Percentiles rank a stretch among this genome's conserved stretches.
These are phyloP conservation scores for Eleusine indica DNA, from an alignment of 176 grass and related monocot species.

Conservation along the genomic window DNA sequence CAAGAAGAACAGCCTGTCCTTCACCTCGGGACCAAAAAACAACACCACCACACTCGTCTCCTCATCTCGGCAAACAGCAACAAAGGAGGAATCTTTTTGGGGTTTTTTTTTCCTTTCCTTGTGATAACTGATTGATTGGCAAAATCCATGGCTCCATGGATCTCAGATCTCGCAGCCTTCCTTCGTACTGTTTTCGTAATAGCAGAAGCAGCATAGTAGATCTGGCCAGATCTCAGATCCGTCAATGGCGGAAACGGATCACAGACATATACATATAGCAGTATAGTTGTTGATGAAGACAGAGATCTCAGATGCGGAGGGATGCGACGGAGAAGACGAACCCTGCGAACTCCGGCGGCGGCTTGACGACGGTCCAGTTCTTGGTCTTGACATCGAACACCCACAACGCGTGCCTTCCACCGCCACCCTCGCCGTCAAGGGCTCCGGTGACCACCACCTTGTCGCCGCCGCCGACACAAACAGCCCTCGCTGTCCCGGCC, in stretches of 20 bases:
- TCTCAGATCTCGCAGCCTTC: neutral
- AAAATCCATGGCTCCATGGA: neutral
- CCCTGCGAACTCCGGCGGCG: conserved; percentile 45
- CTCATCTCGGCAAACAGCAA: neutral
- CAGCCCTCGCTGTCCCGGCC: conserved; percentile 53
- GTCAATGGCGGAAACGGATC: conserved; percentile 31
- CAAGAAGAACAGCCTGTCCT: conserved; percentile 30
- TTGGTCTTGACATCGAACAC: conserved; percentile 54
- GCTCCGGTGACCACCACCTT: conserved; percentile 65
- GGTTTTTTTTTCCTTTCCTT: neutral
- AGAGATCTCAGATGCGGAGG: conserved; percentile 39
- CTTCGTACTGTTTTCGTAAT: neutral
- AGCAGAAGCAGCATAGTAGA: neutral
- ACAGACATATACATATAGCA: neutral
- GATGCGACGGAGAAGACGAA: conserved; percentile 61
- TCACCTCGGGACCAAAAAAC: conserved; percentile 45
- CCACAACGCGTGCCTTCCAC: conserved; percentile 49
- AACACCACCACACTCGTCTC: neutral
- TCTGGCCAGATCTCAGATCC: conserved; percentile 10
- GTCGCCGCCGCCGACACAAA: conserved; percentile 37
- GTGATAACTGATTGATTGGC: neutral
- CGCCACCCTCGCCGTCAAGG: conserved; percentile 21
- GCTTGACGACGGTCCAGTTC: conserved; percentile 51
- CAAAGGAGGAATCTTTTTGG: neutral
- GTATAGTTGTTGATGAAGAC: neutral